Percentiles rank a stretch among this genome's conserved stretches.
phyloP scores from a whole-genome alignment of 495 filamentous ascomycete species.

The Parathielavia hyrcaniae region DNA sequence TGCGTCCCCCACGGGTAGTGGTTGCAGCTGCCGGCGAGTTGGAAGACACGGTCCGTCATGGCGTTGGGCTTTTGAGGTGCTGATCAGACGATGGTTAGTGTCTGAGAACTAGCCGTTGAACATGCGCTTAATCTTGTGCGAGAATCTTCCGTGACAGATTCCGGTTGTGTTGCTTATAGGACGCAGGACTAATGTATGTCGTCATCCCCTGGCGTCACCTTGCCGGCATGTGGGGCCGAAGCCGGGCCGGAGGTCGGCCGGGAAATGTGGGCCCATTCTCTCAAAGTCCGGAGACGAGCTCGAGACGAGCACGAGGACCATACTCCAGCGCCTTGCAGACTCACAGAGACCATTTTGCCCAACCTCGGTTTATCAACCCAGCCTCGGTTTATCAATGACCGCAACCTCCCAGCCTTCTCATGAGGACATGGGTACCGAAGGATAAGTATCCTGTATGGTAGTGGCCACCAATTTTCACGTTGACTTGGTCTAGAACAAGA shows the following conservation, averaged over 20 bases:
- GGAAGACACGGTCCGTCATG: slow-evolving; percentile 39
- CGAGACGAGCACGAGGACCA: background rate
- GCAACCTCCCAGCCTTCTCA: no score
- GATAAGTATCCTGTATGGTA: no score
- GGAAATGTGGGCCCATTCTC: background rate
- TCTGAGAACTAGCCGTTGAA: background rate
- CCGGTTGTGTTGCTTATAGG: background rate
- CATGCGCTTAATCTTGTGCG: no score
- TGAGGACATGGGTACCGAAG: no score
- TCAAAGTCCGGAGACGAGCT: no score
- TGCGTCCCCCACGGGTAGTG: slow-evolving; percentile 62
- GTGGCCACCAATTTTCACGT: no score
- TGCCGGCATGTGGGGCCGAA: slow-evolving; percentile 6
- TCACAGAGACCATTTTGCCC: no score
- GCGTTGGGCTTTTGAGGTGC: background rate
- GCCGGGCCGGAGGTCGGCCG: background rate
- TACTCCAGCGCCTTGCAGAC: no score
- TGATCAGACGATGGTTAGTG: background rate
- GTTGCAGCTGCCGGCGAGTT: slow-evolving; percentile 50
- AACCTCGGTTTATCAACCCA: no score
- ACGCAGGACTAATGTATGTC: background rate
- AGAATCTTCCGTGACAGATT: background rate
- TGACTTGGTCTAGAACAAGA: no score
- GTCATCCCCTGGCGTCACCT: slow-evolving; percentile 12
- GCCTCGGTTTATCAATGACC: no score